Evolutionary conservation across 352 stramenopile genomes (phyloP), one percentile per base, ranked within the genome.

Genomic region (Phytophthora agathidicida): DNA sequence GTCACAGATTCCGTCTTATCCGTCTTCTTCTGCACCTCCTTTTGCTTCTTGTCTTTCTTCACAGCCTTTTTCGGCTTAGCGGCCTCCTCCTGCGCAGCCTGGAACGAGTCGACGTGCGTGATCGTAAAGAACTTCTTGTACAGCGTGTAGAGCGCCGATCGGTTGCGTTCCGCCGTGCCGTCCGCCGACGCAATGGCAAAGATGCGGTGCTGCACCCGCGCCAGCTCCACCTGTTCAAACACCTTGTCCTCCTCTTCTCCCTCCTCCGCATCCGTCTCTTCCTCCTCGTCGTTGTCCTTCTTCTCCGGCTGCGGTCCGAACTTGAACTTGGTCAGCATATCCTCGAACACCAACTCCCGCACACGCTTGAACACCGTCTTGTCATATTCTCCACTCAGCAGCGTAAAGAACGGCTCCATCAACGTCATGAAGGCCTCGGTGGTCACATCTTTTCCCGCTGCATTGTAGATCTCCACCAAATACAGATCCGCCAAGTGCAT

Each of bases 331-430:
- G 43, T 70, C 50, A 93, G 60, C 75, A 94, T 75, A 4, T 77
- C 77, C 27, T 75, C 50, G 47, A 94, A 92, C 45, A 94, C 77
- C 37, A 91, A 61, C 48, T 93, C 83, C 19, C 74, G 71, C 31
- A 92, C 76, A 54, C 86, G 86, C 66, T 92, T 93, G 65, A 89
- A 87, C 20, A 94, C 73, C 17, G 72, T 79, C 68, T 87, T 86
- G 65, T 94, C 83, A 65, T 91, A 88, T 48, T 94, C 82, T 26
- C 67, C 81, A 55, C 76, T 80, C 48, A 94, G 51, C 35, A 94
- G 65, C 43, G 82, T 86, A 57, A 92, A 89, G 49, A 94, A 94
- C 2, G 86, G 86, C 69, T 92, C 86, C 28, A 94, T 47, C 43
- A 94, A 65, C 38, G 80, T 69, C 71, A 93, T 27, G 36, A 94